Evolutionary conservation across 352 stramenopile species (phyloP).

Genomic region (Phytophthora sp.): DNA sequence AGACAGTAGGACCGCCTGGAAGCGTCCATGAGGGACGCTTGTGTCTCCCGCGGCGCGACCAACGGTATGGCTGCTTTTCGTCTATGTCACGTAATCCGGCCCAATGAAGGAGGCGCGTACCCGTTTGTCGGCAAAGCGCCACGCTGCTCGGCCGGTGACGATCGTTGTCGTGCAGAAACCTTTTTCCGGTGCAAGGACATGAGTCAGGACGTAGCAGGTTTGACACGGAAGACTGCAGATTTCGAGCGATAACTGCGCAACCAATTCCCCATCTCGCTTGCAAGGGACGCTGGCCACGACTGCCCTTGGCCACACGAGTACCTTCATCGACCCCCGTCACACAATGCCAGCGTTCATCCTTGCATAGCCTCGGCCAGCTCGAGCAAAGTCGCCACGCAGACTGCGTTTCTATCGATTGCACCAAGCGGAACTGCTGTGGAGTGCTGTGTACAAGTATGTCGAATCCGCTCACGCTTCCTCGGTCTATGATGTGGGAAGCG

Average conservation of each 20-base stretch:
- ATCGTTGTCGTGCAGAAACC: constrained; percentile 21
- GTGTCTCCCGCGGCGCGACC: constrained; percentile 1
- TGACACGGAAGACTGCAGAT: constrained; percentile 6
- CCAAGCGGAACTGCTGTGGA: constrained; percentile 3
- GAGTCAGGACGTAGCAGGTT: constrained; percentile 17
- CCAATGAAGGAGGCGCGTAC: constrained; percentile 13
- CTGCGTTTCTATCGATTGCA: constrained; percentile 28
- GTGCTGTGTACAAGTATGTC: too few species aligned
- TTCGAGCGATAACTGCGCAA: constrained; percentile 1
- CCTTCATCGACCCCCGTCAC: constrained; percentile 7
- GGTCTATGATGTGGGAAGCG: too few species aligned
- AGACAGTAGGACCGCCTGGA: constrained; percentile 2
- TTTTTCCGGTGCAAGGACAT: constrained; percentile 9
- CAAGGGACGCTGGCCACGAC: constrained; percentile 13
- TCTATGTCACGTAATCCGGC: constrained; percentile 9
- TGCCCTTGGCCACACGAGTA: constrained; percentile 5
- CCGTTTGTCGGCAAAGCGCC: constrained; percentile 9
- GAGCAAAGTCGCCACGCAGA: constrained; percentile 15
- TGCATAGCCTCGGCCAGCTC: constrained; percentile 17
- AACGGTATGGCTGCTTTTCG: constrained; percentile 7
- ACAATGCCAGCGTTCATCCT: not conserved
- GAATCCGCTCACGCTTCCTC: too few species aligned
- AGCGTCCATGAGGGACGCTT: constrained; percentile 16
- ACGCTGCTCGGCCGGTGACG: not conserved
- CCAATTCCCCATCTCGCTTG: constrained; percentile 17